phyloP scores from a whole-genome alignment of 2,329 filamentous ascomycete species.

The Exophiala lecanii-corni region DNA sequence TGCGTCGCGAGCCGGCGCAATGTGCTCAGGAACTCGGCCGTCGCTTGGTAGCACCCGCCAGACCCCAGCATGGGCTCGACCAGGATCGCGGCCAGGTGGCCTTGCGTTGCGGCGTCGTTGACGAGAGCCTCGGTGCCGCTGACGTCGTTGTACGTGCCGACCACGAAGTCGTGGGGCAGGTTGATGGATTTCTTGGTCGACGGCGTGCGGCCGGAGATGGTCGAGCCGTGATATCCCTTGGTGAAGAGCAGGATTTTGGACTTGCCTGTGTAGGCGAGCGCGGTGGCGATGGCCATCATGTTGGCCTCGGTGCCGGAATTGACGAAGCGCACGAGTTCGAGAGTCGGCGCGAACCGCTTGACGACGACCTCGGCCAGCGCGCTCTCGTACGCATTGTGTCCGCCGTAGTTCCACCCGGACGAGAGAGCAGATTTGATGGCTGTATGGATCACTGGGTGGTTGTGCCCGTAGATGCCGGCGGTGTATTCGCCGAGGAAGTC shows the following conservation, averaged over 20 bases:
- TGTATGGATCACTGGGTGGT: conserved; percentile 49
- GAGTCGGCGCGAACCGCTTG: conserved; percentile 45
- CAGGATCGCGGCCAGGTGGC: conserved; percentile 58
- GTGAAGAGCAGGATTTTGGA: conserved; percentile 74
- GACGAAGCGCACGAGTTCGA: conserved; percentile 55
- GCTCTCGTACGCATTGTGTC: conserved; percentile 49
- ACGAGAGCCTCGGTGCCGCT: conserved; percentile 44
- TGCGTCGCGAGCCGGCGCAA: conserved; percentile 47
- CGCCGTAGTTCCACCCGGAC: conserved; percentile 53
- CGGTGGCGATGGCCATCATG: conserved; percentile 52
- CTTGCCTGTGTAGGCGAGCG: conserved; percentile 34
- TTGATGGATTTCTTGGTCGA: conserved; percentile 38
- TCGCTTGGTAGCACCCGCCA: conserved; percentile 54
- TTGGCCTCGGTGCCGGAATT: conserved; percentile 66
- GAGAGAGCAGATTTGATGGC: conserved; percentile 46
- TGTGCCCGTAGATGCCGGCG: conserved; percentile 64
- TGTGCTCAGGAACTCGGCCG: conserved; percentile 47
- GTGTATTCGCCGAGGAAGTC: conserved; percentile 62
- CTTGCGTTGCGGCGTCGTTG: conserved; percentile 27
- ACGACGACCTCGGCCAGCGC: conserved; percentile 50
- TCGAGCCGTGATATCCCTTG: conserved; percentile 71
- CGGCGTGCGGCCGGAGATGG: conserved; percentile 38
- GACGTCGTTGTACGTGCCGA: conserved; percentile 60
- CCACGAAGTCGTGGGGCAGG: conserved; percentile 54
- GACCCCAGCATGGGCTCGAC: conserved; percentile 64